Percentiles rank a stretch among this genome's conserved stretches.
Conservation (phyloP, 179 eudicot genomes). For the Silene coronaria region DNA sequence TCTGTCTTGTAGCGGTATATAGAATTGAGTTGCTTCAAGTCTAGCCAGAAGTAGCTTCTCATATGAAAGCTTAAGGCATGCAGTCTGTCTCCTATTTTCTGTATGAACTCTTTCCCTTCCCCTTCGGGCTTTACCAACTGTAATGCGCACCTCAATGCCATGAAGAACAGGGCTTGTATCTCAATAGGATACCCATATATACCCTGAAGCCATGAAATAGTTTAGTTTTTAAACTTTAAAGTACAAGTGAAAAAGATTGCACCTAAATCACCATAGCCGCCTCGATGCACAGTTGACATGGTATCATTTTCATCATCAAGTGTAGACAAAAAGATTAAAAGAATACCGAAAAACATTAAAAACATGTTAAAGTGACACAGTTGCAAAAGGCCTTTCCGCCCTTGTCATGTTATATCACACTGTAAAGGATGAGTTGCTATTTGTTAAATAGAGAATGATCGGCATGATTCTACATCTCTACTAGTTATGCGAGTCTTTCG, state of each 20-base stretch:
- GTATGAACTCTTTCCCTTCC: constrained; percentile 50
- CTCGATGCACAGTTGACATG: not conserved
- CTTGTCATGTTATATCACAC: not conserved
- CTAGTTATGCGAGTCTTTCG: not conserved
- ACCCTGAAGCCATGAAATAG: constrained; percentile 38
- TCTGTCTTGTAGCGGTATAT: constrained; percentile 79
- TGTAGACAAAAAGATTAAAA: not conserved
- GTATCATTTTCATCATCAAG: not conserved
- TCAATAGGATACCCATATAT: constrained; percentile 85
- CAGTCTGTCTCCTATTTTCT: constrained; percentile 51
- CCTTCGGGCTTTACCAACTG: constrained; percentile 61
- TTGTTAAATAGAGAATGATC: not conserved
- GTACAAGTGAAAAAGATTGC: not conserved
- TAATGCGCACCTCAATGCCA: constrained; percentile 77
- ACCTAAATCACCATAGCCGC: not conserved
- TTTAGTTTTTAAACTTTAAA: not conserved
- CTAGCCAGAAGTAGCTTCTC: constrained; percentile 85
- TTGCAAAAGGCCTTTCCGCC: not conserved
- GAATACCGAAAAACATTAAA: not conserved
- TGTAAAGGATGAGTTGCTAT: not conserved
- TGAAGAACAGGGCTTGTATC: constrained; percentile 82
- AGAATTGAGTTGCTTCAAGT: constrained; percentile 64
- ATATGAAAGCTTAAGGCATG: constrained; percentile 86
- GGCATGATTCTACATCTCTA: not conserved
- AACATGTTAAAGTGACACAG: not conserved